Percentiles rank a stretch among this genome's conserved stretches.
These are phyloP conservation scores for Verticillium albo-atrum DNA, from an alignment of 2,329 filamentous ascomycete genomes.

Conservation along the genomic window DNA sequence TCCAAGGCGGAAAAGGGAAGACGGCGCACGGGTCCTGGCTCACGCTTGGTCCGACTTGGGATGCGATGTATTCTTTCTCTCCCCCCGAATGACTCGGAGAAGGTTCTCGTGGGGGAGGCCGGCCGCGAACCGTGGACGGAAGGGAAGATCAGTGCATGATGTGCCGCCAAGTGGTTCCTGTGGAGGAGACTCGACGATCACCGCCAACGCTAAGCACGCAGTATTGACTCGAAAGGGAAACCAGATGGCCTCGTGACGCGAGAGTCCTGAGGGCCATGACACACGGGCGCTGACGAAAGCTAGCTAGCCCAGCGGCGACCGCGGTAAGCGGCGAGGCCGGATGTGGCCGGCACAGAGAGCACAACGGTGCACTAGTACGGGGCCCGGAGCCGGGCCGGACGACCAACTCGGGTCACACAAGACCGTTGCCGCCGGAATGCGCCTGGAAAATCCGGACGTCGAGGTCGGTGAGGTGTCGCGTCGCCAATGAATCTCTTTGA, in stretches of 20 bases:
- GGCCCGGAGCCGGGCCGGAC: not conserved
- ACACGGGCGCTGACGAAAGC: not conserved
- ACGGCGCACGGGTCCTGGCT: not conserved
- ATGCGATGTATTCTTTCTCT: not conserved
- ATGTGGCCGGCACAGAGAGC: not conserved
- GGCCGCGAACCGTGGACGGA: not conserved
- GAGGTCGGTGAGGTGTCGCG: not conserved
- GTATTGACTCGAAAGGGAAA: not conserved
- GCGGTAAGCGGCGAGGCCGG: not conserved
- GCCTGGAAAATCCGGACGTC: not conserved
- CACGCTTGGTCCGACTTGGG: not conserved
- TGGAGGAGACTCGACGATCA: not conserved
- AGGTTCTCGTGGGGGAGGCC: not conserved
- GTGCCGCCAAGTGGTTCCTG: not conserved
- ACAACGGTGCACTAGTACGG: not conserved
- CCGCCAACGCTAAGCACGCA: not conserved
- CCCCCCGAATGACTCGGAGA: not conserved
- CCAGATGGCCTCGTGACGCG: not conserved
- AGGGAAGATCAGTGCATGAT: not conserved
- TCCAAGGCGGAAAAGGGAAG: not conserved
- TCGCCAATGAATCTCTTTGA: not conserved
- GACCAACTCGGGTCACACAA: not conserved
- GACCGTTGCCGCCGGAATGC: not conserved
- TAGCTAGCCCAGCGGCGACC: not conserved
- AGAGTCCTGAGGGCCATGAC: not conserved